phyloP scores from a whole-genome alignment of 148 eudicot species.

The Rhododendron ovatum region DNA sequence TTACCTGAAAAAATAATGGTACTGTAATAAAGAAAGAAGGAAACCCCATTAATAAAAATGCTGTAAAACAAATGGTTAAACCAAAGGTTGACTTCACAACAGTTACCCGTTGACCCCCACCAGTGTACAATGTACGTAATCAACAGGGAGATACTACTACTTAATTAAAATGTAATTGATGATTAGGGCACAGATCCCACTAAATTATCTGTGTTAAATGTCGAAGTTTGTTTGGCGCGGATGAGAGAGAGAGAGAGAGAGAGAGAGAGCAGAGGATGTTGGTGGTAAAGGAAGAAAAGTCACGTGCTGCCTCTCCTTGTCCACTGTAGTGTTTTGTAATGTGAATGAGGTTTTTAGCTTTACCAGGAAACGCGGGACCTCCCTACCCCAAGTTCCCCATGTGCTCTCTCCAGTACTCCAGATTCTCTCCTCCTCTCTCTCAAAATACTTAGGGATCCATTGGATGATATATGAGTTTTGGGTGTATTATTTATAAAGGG shows the following conservation, averaged over 20 bases:
- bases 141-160: neutral
- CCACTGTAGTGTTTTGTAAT: neutral
- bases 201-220: constrained; percentile 6
- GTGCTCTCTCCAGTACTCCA: constrained; percentile 7
- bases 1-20: neutral
- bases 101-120: neutral
- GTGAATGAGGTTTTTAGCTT: constrained; percentile 6
- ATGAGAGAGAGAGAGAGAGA: constrained; percentile 2
- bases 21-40: too few relatives aligned
- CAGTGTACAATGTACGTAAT: neutral
- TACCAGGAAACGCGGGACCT: constrained; percentile 39
- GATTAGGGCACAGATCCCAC: constrained; percentile 44
- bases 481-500: too few relatives aligned
- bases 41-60: neutral
- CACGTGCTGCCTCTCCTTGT: constrained; percentile 33
- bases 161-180: neutral
- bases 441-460: too few relatives aligned
- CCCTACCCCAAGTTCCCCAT: constrained; percentile 21
- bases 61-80: neutral
- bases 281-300: constrained; percentile 24
- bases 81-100: neutral
- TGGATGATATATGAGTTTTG: too few relatives aligned
- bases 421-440: neutral
- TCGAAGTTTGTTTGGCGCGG: neutral
- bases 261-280: constrained; percentile 7